phyloP scores from a whole-genome alignment of 2,329 filamentous ascomycete genomes.

The Triangularia verruculosa region DNA sequence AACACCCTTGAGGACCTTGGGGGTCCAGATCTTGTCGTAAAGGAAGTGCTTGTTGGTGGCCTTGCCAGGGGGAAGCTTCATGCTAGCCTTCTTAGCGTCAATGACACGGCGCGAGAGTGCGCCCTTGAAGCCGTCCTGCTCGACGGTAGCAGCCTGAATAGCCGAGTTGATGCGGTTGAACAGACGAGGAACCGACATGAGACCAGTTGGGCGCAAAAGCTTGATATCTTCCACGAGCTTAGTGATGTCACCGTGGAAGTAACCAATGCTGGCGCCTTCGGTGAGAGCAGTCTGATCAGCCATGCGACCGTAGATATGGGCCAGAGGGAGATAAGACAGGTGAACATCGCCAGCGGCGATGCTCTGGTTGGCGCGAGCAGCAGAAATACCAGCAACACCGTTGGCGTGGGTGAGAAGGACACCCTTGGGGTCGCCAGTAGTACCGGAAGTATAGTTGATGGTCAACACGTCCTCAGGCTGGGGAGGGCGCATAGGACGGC shows the following conservation, averaged over 20 bases:
- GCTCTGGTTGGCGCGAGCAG: conserved; percentile 54
- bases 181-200: conserved; percentile 86
- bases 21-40: conserved; percentile 86
- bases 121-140: conserved; percentile 77
- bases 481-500: conserved; percentile 69
- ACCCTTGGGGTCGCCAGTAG: conserved; percentile 78
- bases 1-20: conserved; percentile 78
- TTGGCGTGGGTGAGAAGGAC: conserved; percentile 79
- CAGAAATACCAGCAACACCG: conserved; percentile 69
- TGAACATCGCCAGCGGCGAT: conserved; percentile 57
- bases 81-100: conserved; percentile 71
- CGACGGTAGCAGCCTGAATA: conserved; percentile 74
- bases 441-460: conserved; percentile 88
- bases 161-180: conserved; percentile 87
- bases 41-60: conserved; percentile 76
- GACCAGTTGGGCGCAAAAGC: conserved; percentile 73
- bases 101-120: conserved; percentile 77
- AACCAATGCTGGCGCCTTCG: conserved; percentile 74
- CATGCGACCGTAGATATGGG: conserved; percentile 90
- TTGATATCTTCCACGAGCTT: conserved; percentile 91
- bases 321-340: conserved; percentile 86
- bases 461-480: conserved; percentile 75
- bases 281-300: conserved; percentile 73
- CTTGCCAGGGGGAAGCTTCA: conserved; percentile 68
- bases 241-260: conserved; percentile 88